Base-by-base conservation (phyloP, 2,329 filamentous ascomycete genomes). In the Ascocoryne sarcoides region DNA sequence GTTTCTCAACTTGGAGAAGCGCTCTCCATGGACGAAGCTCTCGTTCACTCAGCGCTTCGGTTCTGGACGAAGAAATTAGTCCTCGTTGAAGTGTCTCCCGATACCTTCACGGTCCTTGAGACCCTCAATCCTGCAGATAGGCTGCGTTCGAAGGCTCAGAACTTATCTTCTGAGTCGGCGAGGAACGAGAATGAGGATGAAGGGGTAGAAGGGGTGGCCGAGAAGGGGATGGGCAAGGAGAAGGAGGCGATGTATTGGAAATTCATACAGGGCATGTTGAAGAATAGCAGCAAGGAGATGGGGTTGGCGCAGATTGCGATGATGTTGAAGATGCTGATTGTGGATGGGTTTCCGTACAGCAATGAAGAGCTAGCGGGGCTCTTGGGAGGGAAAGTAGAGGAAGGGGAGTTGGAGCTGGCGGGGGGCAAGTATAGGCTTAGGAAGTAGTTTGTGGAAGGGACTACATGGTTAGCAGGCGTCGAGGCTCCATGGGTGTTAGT, bases 211-310 rank as follows among this genome's bases (percentile, higher is more conserved):
- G 42, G 54, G 49, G 7, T 49, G 55, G 62, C 59, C 4, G 66
- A 70, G 42, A 67, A 75, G 30, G 74, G 73, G 10, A 67, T 84
- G 21, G 73, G 82, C 16, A 71, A 76, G 49, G 82, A 85, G 59
- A 76, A 79, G 56, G 68, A 71, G 51, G 73, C 65, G 32, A 73
- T 95, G 29, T 95, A 95, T 62, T 87, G 84, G 76, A 83, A 89
- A 55, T 96, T 95, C 60, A 88, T 98, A 43, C 70, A 88, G 42
- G 87, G 86, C 37, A 96, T 98, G 92, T 67, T 98, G 62, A 95
- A 87, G 46, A 95, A 95, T 61, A 83, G 87, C 53, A 82, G 82
- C 14, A 77, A 73, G 14, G 64, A 82, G 19, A 92, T 95, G 84
- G 81, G 84, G 37, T 66, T 89, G 44, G 71, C 71, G 40, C 76